Conservation (phyloP, 345 rosid genomes). For the Syzygium aqueum region DNA sequence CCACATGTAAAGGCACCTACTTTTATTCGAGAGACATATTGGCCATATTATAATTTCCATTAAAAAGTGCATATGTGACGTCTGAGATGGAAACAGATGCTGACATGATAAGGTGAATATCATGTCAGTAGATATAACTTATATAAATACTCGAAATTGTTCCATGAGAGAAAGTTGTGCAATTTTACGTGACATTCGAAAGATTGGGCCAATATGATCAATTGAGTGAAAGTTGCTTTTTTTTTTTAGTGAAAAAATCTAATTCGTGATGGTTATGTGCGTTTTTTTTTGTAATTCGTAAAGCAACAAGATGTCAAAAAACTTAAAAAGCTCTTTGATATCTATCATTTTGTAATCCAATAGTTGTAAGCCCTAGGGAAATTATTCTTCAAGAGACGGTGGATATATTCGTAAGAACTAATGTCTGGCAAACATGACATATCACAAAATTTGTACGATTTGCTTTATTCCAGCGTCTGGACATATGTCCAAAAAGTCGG, state of each 20-base stretch:
- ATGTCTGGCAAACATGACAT: not conserved
- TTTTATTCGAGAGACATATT: not conserved
- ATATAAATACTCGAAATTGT: not conserved
- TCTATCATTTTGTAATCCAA: no score
- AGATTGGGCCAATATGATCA: not conserved
- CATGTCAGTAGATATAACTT: accelerated
- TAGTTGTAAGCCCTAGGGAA: no score
- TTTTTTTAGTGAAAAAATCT: not conserved
- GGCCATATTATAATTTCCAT: accelerated
- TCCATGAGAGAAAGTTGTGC: not conserved
- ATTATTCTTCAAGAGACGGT: no score
- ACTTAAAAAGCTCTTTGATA: no score
- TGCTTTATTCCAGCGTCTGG: not conserved
- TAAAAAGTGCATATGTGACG: accelerated
- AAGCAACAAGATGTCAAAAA: no score
- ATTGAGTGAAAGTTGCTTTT: not conserved
- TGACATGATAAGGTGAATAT: not conserved
- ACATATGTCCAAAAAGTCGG: not conserved
- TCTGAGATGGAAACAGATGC: accelerated
- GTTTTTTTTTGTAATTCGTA: no score
- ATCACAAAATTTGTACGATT: not conserved
- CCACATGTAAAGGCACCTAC: not conserved
- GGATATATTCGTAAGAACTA: not conserved
- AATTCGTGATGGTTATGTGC: not conserved
- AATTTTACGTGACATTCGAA: not conserved